A percentile compares a stretch with the other conserved stretches of the same genome.
These are phyloP conservation scores for Chrysosporium keratinophilum DNA, from an alignment of 2,329 filamentous ascomycete species.

Conservation along the genomic window DNA sequence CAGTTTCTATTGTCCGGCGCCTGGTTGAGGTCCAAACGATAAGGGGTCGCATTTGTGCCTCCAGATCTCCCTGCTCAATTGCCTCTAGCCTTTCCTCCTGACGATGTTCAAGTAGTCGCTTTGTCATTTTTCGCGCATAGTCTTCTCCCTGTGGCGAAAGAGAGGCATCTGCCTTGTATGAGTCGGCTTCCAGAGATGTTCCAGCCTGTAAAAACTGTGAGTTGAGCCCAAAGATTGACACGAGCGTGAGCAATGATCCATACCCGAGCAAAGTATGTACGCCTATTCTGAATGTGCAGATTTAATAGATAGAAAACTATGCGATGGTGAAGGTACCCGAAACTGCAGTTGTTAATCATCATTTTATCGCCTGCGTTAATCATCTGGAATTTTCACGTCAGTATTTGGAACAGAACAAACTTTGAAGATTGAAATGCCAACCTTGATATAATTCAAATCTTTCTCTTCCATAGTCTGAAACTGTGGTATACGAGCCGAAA, in stretches of 20 bases:
- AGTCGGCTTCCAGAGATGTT: constrained; percentile 75
- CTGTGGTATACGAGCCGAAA: constrained; percentile 83
- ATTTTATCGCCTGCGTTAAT: constrained; percentile 92
- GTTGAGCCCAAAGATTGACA: constrained; percentile 13
- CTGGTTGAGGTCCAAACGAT: constrained; percentile 93
- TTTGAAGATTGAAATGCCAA: constrained; percentile 15
- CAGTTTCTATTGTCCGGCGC: constrained; percentile 80
- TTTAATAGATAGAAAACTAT: constrained; percentile 99
- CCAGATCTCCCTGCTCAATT: constrained; percentile 56
- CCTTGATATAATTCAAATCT: constrained; percentile 91
- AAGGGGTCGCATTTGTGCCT: constrained; percentile 63
- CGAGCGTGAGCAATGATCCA: constrained; percentile 12
- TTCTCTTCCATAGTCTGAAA: constrained; percentile 95
- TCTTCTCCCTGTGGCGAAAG: constrained; percentile 68
- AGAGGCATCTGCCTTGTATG: constrained; percentile 81
- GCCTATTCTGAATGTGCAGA: constrained; percentile 87
- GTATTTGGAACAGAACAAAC: not conserved
- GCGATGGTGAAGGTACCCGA: constrained; percentile 89
- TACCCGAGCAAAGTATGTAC: constrained; percentile 80
- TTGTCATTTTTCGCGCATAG: constrained; percentile 78
- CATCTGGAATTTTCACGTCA: constrained; percentile 47
- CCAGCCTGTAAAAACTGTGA: constrained; percentile 47
- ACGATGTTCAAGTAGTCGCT: constrained; percentile 70
- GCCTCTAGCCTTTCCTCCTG: constrained; percentile 65
- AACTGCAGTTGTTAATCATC: constrained; percentile 92